Evolutionary conservation across 139 green algal species (phyloP), one percentile per base, ranked within the genome.

Genomic region (Zygnema cylindricum): DNA sequence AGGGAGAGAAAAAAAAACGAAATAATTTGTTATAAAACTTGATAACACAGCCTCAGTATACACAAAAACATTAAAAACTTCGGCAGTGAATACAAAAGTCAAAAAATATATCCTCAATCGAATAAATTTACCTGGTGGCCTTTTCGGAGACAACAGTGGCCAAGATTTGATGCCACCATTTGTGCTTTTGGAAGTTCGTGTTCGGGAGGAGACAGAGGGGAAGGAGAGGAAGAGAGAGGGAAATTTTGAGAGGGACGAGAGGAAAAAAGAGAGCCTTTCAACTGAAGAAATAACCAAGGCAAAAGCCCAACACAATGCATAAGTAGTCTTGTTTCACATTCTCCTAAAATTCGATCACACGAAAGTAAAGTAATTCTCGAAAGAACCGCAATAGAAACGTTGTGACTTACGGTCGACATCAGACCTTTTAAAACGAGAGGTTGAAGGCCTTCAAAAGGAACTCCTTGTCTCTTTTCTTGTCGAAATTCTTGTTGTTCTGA

Each of bases 351-450:
- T 3, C 91, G 87, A 76, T 95, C 83, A 55, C 81, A 94, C 0
- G 87, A 82, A 16, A 91, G 86, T 55, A 92, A 32, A 22, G 86
- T 93, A 38, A 94, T 85, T 22, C 87, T 76, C 36, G 16, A 78
- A 63, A 88, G 94, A 86, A 85, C 87, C 16, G 81, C 78, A 42
- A 86, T 87, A 55, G 84, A 69, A 38, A 63, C 79, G 77, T 21
- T 86, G 84, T 95, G 91, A 0, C 93, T 97, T 3, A 96, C 88
- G 0, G 83, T 81, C 63, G 94, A 93, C 43, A 95, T 93, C 30
- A 98, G 89, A 2, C 95, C 96, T 81, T 96, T 97, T 30, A 98
- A 89, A 3, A 98, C 91, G 63, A 98, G 88, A 89, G 98, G 95
- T 89, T 95, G 95, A 54, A 96, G 30, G 69, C 69, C 76, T 89